Evolutionary conservation across 345 rosid species (phyloP), one percentile per base, ranked within the genome.

Genomic region (Mercurialis annua): DNA sequence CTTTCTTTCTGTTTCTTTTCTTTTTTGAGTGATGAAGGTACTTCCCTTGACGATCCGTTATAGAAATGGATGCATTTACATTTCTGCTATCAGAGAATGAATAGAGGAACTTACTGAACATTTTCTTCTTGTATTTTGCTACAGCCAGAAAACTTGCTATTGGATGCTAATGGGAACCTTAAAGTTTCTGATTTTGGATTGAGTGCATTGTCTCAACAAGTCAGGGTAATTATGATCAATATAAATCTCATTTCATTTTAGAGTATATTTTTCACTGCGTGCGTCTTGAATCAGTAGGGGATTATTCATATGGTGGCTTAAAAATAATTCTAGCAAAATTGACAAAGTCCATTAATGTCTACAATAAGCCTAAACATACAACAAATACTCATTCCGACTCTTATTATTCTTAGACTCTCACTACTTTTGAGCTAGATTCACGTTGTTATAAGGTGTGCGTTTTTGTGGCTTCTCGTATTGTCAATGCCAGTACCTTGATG

Each of bases 101-200:
- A 43, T 29, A 2, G 51, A 44, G 46, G 47, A 34, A 33, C 59
- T 64, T 56, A 56, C 24, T 4, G 10, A 66, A 40, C 34, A 54
- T 64, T 65, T 23, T 17, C 18, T 68, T 73, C 24, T 10, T 71
- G 52, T 0, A 47, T 64, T 74, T 26, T 59, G 12, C 77, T 76
- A 69, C 86, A 93, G 98, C 98, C 94, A 20, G 98, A 93, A 70
- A 93, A 93, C 75, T 69, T 93, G 78, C 83, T 93, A 6, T 75
- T 93, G 80, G 97, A 90, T 87, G 82, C 90, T 1, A 62, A 67
- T 74, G 98, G 96, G 51, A 89, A 86, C 82, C 98, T 93, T 59
- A 93, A 89, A 82, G 87, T 93, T 71, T 93, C 98, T 26, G 98
- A 93, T 78, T 93, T 93, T 81, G 98, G 98, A 74, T 75, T 93